phyloP scores from a whole-genome alignment of 2,329 filamentous ascomycete species.

The Colletotrichum sp. region DNA sequence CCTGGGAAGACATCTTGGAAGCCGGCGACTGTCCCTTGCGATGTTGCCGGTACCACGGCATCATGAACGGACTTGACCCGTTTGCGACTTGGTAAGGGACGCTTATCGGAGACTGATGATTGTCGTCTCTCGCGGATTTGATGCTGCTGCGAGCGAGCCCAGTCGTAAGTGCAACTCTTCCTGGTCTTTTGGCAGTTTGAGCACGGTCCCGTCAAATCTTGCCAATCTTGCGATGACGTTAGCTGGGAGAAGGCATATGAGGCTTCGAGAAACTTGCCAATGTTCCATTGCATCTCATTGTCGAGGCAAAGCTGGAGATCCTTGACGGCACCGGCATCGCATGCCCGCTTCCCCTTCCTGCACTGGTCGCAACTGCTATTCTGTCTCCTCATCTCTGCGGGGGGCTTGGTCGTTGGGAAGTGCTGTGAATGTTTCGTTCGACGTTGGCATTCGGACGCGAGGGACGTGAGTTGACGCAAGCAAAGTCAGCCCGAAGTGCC shows the following conservation, averaged over 20 bases:
- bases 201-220: conserved; percentile 21
- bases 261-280: neutral
- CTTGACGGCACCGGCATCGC: conserved; percentile 21
- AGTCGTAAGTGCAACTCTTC: conserved; percentile 33
- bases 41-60: neutral
- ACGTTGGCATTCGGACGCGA: neutral
- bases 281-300: neutral
- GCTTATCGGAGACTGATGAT: neutral
- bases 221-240: neutral
- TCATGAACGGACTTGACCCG: neutral
- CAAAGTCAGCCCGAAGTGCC: neutral
- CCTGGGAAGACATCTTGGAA: neutral
- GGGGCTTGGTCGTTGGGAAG: neutral
- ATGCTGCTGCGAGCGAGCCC: conserved; percentile 24
- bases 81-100: neutral
- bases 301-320: conserved; percentile 2
- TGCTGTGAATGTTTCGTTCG: neutral
- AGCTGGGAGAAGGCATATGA: neutral
- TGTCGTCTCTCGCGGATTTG: neutral
- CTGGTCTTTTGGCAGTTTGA: conserved; percentile 34
- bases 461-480: neutral
- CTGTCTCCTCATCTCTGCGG: conserved; percentile 19
- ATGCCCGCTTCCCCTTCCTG: conserved; percentile 28
- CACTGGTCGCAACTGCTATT: conserved; percentile 30
- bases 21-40: neutral